These are phyloP conservation scores for Suhomyces bribrorum DNA, from an alignment of 1,139 yeast species.

Conservation along the genomic window DNA sequence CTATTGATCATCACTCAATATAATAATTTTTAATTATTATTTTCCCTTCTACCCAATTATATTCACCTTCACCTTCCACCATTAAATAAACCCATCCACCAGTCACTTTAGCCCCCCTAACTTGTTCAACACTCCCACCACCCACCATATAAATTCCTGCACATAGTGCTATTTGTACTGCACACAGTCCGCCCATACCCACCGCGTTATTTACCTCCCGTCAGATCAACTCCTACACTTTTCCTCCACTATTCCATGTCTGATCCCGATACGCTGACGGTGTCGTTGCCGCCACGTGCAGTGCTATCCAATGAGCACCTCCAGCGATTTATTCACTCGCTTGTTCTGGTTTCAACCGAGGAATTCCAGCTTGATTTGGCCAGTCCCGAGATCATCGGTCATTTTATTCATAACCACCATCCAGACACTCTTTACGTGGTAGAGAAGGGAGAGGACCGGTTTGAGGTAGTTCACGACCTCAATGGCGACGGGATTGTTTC, in stretches of 20 bases:
- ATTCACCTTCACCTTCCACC: too few relatives aligned
- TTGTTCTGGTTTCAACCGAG: slow-evolving; percentile 11
- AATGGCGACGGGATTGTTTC: slow-evolving; percentile 11
- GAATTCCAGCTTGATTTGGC: slow-evolving; percentile 10
- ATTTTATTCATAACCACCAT: slow-evolving; percentile 19
- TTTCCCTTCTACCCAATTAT: too few relatives aligned
- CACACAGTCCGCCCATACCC: not conserved
- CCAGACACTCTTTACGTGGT: slow-evolving; percentile 26
- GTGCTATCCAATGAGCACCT: slow-evolving; percentile 50
- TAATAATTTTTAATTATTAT: too few relatives aligned
- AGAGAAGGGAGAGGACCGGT: slow-evolving; percentile 18
- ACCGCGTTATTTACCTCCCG: not conserved
- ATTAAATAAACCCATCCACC: too few relatives aligned
- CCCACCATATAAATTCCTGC: too few relatives aligned
- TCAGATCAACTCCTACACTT: not conserved
- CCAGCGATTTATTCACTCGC: slow-evolving; percentile 14
- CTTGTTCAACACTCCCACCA: too few relatives aligned
- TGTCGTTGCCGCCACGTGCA: slow-evolving; percentile 53
- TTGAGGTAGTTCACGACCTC: slow-evolving; percentile 20
- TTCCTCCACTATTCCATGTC: slow-evolving; percentile 46
- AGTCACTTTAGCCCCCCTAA: too few relatives aligned
- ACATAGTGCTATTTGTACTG: too few relatives aligned
- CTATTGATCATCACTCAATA: too few relatives aligned
- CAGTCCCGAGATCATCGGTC: slow-evolving; percentile 6
- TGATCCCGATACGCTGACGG: slow-evolving; percentile 38